These are phyloP conservation scores for Leccinum barrowsii DNA, from an alignment of 768 basidiomycete genomes.

Conservation along the genomic window DNA sequence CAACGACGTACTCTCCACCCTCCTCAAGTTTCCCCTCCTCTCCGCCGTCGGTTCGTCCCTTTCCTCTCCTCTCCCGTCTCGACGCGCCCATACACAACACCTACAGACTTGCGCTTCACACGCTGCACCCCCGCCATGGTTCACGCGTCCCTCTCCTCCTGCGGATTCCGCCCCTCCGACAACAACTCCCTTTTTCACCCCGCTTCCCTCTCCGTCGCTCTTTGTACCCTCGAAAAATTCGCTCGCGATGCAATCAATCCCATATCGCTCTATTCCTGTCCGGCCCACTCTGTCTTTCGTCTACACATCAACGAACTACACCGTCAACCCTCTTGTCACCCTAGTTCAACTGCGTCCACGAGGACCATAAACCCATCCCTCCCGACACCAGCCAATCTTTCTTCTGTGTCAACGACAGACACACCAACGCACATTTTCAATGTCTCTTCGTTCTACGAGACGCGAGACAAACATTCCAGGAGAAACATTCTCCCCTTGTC, in stretches of 20 bases:
- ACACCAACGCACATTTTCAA: slow-evolving; percentile 1
- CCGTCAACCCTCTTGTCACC: not conserved
- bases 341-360: not conserved
- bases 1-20: slow-evolving; percentile 37
- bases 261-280: slow-evolving; percentile 28
- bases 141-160: slow-evolving; percentile 11
- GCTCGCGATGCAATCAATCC: slow-evolving; percentile 8
- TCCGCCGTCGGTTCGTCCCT: slow-evolving; percentile 52
- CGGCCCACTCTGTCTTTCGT: slow-evolving; percentile 25
- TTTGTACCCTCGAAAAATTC: slow-evolving; percentile 31
- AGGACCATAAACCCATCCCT: slow-evolving; percentile 10
- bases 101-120: slow-evolving; percentile 49
- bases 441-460: slow-evolving; percentile 19
- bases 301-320: slow-evolving; percentile 22
- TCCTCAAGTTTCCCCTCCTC: slow-evolving; percentile 54
- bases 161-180: slow-evolving; percentile 27
- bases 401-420: not conserved
- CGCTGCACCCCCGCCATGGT: slow-evolving; percentile 32
- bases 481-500: slow-evolving; percentile 16
- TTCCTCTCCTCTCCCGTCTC: not conserved
- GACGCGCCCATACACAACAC: slow-evolving; percentile 1
- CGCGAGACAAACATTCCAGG: not conserved
- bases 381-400: slow-evolving; percentile 1
- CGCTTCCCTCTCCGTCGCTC: slow-evolving; percentile 33
- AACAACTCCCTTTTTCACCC: slow-evolving; percentile 41